A percentile compares a stretch with the other conserved stretches of the same genome.
Evolutionary conservation across 805 yeast genomes (phyloP).

Genomic region (Alloascoidea africana): DNA sequence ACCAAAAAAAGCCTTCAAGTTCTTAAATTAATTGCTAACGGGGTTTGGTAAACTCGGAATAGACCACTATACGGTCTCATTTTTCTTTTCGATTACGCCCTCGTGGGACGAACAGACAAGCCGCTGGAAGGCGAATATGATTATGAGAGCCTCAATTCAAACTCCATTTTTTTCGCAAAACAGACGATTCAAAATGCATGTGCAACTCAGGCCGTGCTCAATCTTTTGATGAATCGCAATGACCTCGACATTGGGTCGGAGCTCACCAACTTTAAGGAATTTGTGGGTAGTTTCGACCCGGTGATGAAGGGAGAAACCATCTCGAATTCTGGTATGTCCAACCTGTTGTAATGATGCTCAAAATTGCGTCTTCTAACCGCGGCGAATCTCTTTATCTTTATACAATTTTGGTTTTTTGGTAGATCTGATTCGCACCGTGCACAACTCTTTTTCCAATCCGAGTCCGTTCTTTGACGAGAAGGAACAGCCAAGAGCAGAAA

Average conservation of each 20-base stretch:
- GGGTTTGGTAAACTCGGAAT: constrained; percentile 6
- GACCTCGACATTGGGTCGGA: constrained; percentile 32
- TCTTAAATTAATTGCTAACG: constrained; percentile 4
- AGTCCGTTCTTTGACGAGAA: constrained; percentile 30
- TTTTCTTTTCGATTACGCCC: constrained; percentile 44
- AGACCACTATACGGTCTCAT: constrained; percentile 41
- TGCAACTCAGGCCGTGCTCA: constrained; percentile 59
- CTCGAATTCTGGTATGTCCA: constrained; percentile 28
- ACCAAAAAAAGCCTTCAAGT: too few relatives aligned
- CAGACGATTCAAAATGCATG: constrained; percentile 58
- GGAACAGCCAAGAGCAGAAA: constrained; percentile 9
- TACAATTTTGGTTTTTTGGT: too few relatives aligned
- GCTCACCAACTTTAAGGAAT: constrained; percentile 29
- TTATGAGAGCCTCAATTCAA: constrained; percentile 14
- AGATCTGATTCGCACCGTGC: constrained; percentile 36
- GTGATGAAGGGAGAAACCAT: constrained; percentile 46
- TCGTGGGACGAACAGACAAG: constrained; percentile 17
- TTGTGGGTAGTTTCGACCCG: constrained; percentile 37
- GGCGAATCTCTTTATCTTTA: too few relatives aligned
- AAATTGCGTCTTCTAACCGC: neutral
- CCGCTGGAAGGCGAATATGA: constrained; percentile 33
- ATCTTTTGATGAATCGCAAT: constrained; percentile 31
- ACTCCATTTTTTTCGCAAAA: constrained; percentile 39
- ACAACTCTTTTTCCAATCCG: constrained; percentile 49
- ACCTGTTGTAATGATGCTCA: neutral